These are phyloP conservation scores for Omphalotus guepiniiformis DNA, from an alignment of 768 basidiomycete genomes.

Conservation along the genomic window DNA sequence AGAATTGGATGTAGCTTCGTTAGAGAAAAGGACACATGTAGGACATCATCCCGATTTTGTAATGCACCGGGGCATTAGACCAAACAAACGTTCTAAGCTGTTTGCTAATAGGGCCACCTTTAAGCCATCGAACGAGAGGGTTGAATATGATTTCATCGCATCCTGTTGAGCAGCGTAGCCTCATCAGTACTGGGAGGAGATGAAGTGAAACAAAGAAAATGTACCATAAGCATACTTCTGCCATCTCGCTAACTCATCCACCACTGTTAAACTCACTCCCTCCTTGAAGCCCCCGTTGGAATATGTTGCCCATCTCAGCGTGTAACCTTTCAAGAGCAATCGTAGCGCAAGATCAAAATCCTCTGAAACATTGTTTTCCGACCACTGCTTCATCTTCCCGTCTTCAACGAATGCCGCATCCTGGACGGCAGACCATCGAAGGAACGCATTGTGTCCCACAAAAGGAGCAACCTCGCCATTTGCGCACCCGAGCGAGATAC, in stretches of 20 bases:
- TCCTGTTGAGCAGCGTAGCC: slow-evolving; percentile 20
- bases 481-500: slow-evolving; percentile 71
- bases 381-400: slow-evolving; percentile 65
- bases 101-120: slow-evolving; percentile 70
- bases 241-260: slow-evolving; percentile 89
- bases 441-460: slow-evolving; percentile 83
- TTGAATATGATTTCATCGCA: slow-evolving; percentile 83
- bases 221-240: slow-evolving; percentile 66
- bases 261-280: slow-evolving; percentile 80
- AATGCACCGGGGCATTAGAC: slow-evolving; percentile 72
- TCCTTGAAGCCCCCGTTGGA: slow-evolving; percentile 84
- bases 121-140: slow-evolving; percentile 74
- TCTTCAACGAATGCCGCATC: slow-evolving; percentile 61
- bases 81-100: slow-evolving; percentile 73
- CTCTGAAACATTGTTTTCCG: slow-evolving; percentile 73
- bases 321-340: slow-evolving; percentile 65
- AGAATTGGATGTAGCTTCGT: background rate
- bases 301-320: slow-evolving; percentile 81
- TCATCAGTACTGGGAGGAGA: background rate
- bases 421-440: slow-evolving; percentile 85
- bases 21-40: slow-evolving; percentile 33
- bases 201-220: slow-evolving; percentile 5
- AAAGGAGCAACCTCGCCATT: slow-evolving; percentile 83
- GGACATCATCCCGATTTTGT: slow-evolving; percentile 78
- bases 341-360: slow-evolving; percentile 78